Evolutionary conservation across 75 land plant genomes (phyloP).

Genomic region (Isoetes taiwanensis): DNA sequence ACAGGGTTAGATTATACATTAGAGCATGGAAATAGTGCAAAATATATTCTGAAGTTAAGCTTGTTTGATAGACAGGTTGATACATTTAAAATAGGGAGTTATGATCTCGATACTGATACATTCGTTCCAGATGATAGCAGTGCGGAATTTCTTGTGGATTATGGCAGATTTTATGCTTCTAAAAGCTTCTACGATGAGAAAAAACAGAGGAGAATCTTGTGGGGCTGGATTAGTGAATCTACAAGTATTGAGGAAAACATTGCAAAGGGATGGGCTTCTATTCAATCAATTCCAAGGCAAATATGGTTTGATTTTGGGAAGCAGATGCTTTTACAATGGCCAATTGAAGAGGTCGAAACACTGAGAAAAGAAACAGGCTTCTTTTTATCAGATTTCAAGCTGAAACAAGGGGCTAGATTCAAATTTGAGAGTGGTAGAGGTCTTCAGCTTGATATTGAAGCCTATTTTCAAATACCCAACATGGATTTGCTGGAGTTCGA

Average conservation of each 20-base stretch:
- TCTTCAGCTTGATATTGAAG: conserved; percentile 18
- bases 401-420: neutral
- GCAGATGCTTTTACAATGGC: conserved; percentile 17
- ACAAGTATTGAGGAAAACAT: conserved; percentile 16
- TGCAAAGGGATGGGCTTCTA: conserved; percentile 25
- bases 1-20: conserved; percentile 14
- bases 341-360: conserved; percentile 20
- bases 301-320: conserved; percentile 10
- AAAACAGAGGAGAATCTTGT: conserved; percentile 12
- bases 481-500: conserved; percentile 3
- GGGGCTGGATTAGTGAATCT: conserved; percentile 26
- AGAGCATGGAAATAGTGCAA: neutral
- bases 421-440: neutral
- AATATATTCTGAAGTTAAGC: conserved; percentile 21
- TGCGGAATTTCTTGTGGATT: conserved; percentile 18
- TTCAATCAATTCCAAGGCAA: conserved; percentile 22
- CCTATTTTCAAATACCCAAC: conserved; percentile 12
- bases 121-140: conserved; percentile 18
- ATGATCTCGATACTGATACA: neutral
- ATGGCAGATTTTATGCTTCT: conserved; percentile 30
- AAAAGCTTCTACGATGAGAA: conserved; percentile 22
- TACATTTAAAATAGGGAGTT: conserved; percentile 16
- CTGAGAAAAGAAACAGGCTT: conserved; percentile 7
- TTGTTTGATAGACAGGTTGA: conserved; percentile 10
- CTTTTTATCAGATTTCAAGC: neutral